Base-by-base conservation (phyloP, 352 stramenopile genomes). In the Pythium rhizo-oryzae region DNA sequence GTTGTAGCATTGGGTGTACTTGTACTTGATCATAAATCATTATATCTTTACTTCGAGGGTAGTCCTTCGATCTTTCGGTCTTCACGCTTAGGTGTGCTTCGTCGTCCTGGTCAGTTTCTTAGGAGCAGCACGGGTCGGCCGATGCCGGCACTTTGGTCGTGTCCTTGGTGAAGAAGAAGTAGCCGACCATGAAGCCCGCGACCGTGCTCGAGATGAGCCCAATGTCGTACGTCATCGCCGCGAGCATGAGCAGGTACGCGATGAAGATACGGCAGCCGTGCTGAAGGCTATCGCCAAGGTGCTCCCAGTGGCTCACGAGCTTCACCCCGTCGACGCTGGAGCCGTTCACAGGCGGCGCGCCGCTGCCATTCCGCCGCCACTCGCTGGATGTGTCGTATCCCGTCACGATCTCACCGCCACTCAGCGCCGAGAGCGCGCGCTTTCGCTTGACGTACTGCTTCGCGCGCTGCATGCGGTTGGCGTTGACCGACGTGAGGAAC, bases 241-340 rank as follows among this genome's bases (percentile, higher is more conserved):
- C 84, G 19, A 93, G 79, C 85, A 93, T 93, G 52, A 93, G 76
- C 67, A 93, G 49, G 47, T 92, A 93, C 59, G 85, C 85, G 33
- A 93, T 61, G n/a, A 89, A 56, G 59, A 92, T 90, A n/a, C 79
- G 65, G 54, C 81, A 59, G 5, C 85, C 85, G 33, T 86, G 85
- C 75, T 86, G 69, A 60, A 90, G 25, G 51, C 82, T 84, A 69
- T 92, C 82, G 43, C 69, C 70, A 24, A 89, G 64, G 67, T 93
- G 85, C 43, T 75, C 74, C 70, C 67, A 85, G 53, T 86, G 72
- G 76, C 65, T 76, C 24, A 89, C 82, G 52, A 82, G 84, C 28
- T 33, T 24, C 33, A 46, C 19, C 61, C 37, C 23, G n/a, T n/a
- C 11, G 7, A 0, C 44, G 44, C 19, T 51, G 19, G 44, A 28